These are phyloP conservation scores for Nothopassalora personata DNA, from an alignment of 2,329 filamentous ascomycete genomes.

Conservation along the genomic window DNA sequence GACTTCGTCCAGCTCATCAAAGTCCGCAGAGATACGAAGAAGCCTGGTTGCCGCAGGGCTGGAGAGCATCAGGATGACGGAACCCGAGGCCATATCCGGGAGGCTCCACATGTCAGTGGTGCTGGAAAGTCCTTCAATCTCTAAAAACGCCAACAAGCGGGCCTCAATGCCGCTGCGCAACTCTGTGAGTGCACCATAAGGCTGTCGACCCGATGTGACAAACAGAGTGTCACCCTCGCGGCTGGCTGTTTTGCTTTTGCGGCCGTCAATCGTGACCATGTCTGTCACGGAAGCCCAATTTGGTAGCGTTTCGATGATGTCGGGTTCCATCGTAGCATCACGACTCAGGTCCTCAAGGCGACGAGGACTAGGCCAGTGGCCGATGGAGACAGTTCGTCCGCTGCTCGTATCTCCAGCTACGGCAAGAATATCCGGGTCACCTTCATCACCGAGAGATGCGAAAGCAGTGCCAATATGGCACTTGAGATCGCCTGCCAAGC, in stretches of 20 bases:
- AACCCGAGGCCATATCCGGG: constrained; percentile 27
- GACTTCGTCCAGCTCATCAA: constrained; percentile 17
- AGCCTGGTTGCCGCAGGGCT: constrained; percentile 26
- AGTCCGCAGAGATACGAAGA: constrained; percentile 11
- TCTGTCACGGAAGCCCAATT: constrained; percentile 56
- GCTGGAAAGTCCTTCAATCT: constrained; percentile 24
- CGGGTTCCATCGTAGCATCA: constrained; percentile 40
- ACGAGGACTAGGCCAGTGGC: constrained; percentile 21
- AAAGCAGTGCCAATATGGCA: constrained; percentile 79
- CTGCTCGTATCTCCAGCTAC: constrained; percentile 72
- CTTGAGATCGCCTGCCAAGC: constrained; percentile 57
- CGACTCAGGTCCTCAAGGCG: constrained; percentile 47
- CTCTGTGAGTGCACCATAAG: constrained; percentile 42
- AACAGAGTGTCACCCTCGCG: constrained; percentile 28
- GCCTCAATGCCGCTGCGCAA: constrained; percentile 40
- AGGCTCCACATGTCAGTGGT: constrained; percentile 37
- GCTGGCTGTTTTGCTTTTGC: constrained; percentile 19
- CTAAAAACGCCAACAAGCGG: constrained; percentile 20
- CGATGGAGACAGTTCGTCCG: constrained; percentile 43
- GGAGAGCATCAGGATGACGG: constrained; percentile 35
- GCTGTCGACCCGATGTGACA: constrained; percentile 40
- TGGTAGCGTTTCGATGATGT: constrained; percentile 51
- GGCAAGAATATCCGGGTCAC: constrained; percentile 69
- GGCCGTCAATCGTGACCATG: constrained; percentile 29
- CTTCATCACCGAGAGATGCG: constrained; percentile 58